phyloP scores from a whole-genome alignment of 2,329 filamentous ascomycete genomes.

The Clonostachys rhizophaga region DNA sequence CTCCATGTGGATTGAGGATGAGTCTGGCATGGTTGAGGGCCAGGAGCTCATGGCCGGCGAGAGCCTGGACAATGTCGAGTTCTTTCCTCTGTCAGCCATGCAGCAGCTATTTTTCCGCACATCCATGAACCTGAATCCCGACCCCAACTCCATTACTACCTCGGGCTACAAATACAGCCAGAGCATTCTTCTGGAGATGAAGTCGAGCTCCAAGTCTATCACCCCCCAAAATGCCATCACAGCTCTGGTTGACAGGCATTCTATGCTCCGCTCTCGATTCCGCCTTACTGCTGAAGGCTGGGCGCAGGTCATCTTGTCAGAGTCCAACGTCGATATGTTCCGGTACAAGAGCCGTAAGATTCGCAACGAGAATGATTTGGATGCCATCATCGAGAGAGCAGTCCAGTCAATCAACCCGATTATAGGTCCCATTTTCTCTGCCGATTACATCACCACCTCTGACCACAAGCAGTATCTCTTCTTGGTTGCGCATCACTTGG shows the following conservation, averaged over 20 bases:
- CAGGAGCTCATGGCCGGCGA: constrained; percentile 2
- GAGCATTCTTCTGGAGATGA: constrained; percentile 41
- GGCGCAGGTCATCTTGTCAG: constrained; percentile 37
- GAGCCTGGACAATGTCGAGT: constrained; percentile 19
- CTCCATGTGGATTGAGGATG: constrained; percentile 21
- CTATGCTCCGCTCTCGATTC: constrained; percentile 47
- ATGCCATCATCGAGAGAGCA: constrained; percentile 29
- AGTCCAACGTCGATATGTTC: constrained; percentile 32
- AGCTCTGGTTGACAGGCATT: constrained; percentile 41
- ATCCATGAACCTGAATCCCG: constrained; percentile 27
- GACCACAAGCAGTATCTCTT: constrained; percentile 42
- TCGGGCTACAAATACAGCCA: constrained; percentile 44
- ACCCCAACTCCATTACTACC: constrained; percentile 17
- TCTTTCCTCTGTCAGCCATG: constrained; percentile 46
- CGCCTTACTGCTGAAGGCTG: constrained; percentile 29
- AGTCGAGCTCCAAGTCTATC: constrained; percentile 28
- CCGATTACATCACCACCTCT: constrained; percentile 38
- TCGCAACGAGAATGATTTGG: constrained; percentile 32
- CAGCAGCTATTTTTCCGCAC: constrained; percentile 49
- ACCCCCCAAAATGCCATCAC: constrained; percentile 43
- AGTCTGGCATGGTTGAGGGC: not conserved
- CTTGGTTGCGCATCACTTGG: constrained; percentile 45
- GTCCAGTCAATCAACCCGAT: constrained; percentile 42
- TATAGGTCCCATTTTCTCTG: constrained; percentile 43
- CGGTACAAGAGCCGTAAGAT: constrained; percentile 34